Evolutionary conservation across 345 rosid species (phyloP).

Genomic region (Salix exigua): DNA sequence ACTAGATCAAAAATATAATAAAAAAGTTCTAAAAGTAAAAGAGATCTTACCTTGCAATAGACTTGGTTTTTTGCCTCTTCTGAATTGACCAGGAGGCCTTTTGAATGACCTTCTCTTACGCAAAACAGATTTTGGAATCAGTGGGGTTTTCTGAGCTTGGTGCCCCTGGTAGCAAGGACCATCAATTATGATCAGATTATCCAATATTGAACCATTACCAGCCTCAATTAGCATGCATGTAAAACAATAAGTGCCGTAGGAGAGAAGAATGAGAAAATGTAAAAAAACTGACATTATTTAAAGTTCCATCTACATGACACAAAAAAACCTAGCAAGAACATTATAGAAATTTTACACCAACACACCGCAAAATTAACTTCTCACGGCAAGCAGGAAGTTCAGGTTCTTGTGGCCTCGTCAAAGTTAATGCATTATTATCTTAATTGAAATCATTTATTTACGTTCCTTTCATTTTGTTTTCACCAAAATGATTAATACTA

Average conservation of each 20-base stretch:
- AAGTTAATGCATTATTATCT: background rate
- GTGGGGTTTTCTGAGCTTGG: conserved; percentile 55
- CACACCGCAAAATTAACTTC: background rate
- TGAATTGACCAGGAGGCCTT: conserved; percentile 60
- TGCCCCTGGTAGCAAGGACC: conserved; percentile 43
- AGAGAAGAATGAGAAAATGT: background rate
- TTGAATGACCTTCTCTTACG: conserved; percentile 81
- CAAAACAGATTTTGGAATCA: conserved; percentile 50
- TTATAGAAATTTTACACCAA: no score
- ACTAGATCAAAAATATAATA: background rate
- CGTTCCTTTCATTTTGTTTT: background rate
- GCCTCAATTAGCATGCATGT: background rate
- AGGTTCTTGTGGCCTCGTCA: background rate
- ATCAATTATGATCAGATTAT: background rate
- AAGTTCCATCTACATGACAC: background rate
- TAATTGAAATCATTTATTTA: background rate
- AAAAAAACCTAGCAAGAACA: background rate
- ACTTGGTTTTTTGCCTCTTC: conserved; percentile 65
- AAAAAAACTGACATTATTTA: background rate
- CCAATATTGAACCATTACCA: background rate
- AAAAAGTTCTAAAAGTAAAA: background rate
- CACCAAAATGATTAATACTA: background rate
- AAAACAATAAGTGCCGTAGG: background rate
- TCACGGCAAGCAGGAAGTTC: background rate
- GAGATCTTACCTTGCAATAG: conserved; percentile 49